Conservation (phyloP, 176 grass and related monocot genomes). For the Triticum urartu region DNA sequence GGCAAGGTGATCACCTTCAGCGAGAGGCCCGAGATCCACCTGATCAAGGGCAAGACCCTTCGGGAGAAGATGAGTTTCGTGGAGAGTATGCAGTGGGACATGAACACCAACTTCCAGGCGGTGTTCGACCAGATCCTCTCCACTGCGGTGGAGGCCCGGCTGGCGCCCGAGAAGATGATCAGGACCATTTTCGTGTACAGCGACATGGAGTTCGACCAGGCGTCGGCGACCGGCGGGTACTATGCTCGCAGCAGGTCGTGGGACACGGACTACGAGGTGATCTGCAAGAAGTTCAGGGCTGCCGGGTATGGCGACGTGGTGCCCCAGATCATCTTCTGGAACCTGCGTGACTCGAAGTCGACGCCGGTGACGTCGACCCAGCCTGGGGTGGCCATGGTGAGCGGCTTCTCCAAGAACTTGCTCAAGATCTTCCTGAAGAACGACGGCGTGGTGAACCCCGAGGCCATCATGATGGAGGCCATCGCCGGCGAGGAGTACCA, state of each 20-base stretch:
- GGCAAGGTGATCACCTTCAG: neutral
- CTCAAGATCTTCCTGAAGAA: slow-evolving; percentile 49
- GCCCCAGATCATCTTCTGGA: neutral
- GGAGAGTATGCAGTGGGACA: neutral
- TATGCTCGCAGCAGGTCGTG: neutral
- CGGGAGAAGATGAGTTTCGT: neutral
- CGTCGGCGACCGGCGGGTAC: neutral
- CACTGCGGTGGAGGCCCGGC: neutral
- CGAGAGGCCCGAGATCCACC: neutral
- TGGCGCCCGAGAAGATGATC: slow-evolving; percentile 10
- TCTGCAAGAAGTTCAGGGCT: neutral
- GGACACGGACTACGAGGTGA: neutral
- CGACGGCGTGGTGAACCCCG: neutral
- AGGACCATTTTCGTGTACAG: slow-evolving; percentile 53
- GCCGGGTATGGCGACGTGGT: neutral
- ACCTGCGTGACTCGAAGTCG: neutral
- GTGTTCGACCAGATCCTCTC: slow-evolving; percentile 8
- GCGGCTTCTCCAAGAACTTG: slow-evolving; percentile 61
- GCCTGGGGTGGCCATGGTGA: slow-evolving; percentile 33
- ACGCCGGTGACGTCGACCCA: neutral
- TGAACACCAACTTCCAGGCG: slow-evolving; percentile 15
- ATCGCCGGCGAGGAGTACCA: slow-evolving; percentile 17
- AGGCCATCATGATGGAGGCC: slow-evolving; percentile 20
- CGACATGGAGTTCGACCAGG: slow-evolving; percentile 68
- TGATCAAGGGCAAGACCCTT: neutral